Evolutionary conservation across 2,329 filamentous ascomycete genomes (phyloP), one percentile per base, ranked within the genome.

Genomic region (Alternaria hordeiaustralica): DNA sequence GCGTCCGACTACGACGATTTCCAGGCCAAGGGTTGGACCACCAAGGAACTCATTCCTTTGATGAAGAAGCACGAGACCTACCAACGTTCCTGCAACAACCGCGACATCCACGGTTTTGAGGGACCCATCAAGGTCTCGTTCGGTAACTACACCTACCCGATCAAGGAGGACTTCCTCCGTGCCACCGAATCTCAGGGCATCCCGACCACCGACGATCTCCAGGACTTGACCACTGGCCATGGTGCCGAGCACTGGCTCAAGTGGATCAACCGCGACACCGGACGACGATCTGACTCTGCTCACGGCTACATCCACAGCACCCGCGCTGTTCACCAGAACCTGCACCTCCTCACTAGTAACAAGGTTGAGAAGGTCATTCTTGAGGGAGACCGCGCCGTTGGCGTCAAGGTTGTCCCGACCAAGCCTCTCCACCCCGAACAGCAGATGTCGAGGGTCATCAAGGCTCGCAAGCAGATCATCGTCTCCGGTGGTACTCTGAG

Each of bases 41-140:
- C 91, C 4, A 87, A 93, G 77, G 90, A 93, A 65, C 85, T 93
- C 6, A 81, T 93, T 6, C 91, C 91, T 0, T 83, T 93, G 20
- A 93, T 93, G 91, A 90, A 83, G 82, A 94, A 94, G 83, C 89
- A 93, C 65, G 91, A 94, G 82, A 93, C 91, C 0, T 94, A 93
- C 71, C 91, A 94, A 64, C 77, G 81, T 50, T 72, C 81, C 11
- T 82, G 77, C 74, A 82, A 84, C 67, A 84, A 85, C 69, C 86
- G 86, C 65, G 89, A 92, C 10, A 78, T 92, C 21, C 92, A 95
- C 72, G 92, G 92, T 1, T 92, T 90, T 60, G 90, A 93, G 33
- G 92, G 92, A 0, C 92, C 92, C 0, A 93, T 94, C 82, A 93
- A 93, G 81, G 91, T 93, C 43, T 93, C 90, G 0, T 94, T 94